Conservation (phyloP, 805 yeast genomes). For the Blastobotrys parvus region DNA sequence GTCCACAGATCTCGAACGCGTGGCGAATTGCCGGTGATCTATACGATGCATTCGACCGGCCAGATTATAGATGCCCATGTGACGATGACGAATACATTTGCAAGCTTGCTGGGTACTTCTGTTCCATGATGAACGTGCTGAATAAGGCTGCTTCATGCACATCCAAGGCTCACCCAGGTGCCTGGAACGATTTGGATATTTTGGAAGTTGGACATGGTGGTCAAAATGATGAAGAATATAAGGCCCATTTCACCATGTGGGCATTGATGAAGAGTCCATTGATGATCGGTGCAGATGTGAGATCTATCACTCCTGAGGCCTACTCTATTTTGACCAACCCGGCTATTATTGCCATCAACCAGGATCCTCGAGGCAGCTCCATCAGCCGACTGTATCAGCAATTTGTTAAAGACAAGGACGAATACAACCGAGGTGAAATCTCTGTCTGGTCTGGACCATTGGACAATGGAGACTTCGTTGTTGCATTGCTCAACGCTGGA, state of each 20-base stretch:
- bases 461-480: slow-evolving; percentile 11
- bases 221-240: slow-evolving; percentile 25
- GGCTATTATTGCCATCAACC: slow-evolving; percentile 22
- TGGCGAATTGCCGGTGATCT: slow-evolving; percentile 29
- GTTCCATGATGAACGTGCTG: slow-evolving; percentile 22
- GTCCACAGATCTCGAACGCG: slow-evolving; percentile 24
- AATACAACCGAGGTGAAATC: slow-evolving; percentile 8
- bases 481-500: slow-evolving; percentile 13
- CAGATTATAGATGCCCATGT: slow-evolving; percentile 27
- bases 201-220: slow-evolving; percentile 29
- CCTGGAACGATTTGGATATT: slow-evolving; percentile 27
- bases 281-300: slow-evolving; percentile 25
- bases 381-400: slow-evolving; percentile 14
- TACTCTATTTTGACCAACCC: slow-evolving; percentile 18
- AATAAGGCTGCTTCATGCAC: slow-evolving; percentile 26
- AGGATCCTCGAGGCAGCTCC: slow-evolving; percentile 21
- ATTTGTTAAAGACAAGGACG: slow-evolving; percentile 7
- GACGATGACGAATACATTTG: slow-evolving; percentile 21
- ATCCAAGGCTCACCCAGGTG: slow-evolving; percentile 21
- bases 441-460: slow-evolving; percentile 13
- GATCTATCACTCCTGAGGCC: slow-evolving; percentile 18
- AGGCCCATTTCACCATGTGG: slow-evolving; percentile 28
- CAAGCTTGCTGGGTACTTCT: slow-evolving; percentile 21
- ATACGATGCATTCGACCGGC: slow-evolving; percentile 13
- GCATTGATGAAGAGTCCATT: slow-evolving; percentile 27